Evolutionary conservation across 129 eudicot genomes (phyloP).

Genomic region (Flaveria ramosissima): DNA sequence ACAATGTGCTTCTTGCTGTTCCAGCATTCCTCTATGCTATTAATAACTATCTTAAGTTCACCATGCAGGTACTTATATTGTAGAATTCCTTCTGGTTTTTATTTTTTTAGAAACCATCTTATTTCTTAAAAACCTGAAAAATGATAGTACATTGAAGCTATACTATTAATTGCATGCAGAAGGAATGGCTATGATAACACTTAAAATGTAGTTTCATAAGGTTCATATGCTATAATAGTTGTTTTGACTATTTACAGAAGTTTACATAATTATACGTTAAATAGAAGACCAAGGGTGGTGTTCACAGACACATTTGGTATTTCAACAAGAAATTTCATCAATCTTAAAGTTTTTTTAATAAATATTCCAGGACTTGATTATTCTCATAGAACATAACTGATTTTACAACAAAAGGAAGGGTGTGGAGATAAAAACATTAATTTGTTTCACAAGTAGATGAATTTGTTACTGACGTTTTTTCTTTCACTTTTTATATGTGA

Average conservation of each 20-base stretch:
- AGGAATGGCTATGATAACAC: slow-evolving; percentile 8
- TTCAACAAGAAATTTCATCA: not conserved
- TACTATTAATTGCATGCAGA: slow-evolving; percentile 10
- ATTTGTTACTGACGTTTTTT: not conserved
- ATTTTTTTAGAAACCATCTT: not conserved
- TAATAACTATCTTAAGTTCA: slow-evolving; percentile 92
- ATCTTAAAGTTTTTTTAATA: not conserved
- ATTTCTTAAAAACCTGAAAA: slow-evolving; percentile 1
- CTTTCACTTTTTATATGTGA: not conserved
- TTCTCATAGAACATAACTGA: not conserved
- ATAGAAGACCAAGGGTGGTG: not conserved
- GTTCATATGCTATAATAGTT: not conserved
- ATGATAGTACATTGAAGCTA: not conserved
- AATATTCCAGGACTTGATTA: not conserved
- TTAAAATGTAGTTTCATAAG: slow-evolving; percentile 1
- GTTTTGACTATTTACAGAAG: not conserved
- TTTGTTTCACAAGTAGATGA: not conserved
- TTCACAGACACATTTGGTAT: not conserved
- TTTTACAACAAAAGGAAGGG: not conserved
- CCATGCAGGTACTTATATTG: slow-evolving; percentile 78
- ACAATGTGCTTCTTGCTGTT: slow-evolving; percentile 94
- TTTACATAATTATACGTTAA: not conserved
- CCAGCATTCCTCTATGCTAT: slow-evolving; percentile 97
- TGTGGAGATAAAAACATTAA: not conserved
- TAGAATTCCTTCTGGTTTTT: slow-evolving; percentile 15